Conservation (phyloP, 306 rosid genomes). For the Citrullus mucosospermus region DNA sequence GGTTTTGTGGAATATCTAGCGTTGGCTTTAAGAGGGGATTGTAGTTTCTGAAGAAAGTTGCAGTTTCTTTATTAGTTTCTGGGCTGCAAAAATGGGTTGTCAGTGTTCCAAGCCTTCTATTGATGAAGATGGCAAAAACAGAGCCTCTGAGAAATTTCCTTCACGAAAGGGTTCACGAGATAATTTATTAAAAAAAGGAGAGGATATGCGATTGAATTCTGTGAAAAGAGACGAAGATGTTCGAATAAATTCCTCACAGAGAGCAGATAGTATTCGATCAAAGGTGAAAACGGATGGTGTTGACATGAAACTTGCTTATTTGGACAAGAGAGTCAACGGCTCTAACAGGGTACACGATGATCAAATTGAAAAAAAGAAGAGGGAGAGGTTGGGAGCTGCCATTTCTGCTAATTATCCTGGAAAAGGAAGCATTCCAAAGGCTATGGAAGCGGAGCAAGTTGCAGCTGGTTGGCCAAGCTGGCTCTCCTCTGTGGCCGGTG, state of each 20-base stretch:
- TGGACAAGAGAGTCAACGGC: conserved; percentile 37
- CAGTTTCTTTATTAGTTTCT: not conserved
- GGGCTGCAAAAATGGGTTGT: conserved; percentile 51
- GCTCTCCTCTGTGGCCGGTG: conserved; percentile 81
- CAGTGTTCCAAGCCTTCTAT: conserved; percentile 44
- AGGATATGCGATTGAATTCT: conserved; percentile 38
- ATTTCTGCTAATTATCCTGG: conserved; percentile 29
- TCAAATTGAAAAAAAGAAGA: conserved; percentile 33
- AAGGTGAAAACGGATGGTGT: conserved; percentile 24
- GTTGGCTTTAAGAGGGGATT: conserved; percentile 10
- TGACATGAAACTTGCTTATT: conserved; percentile 28
- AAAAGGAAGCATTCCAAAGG: conserved; percentile 53
- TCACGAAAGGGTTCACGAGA: conserved; percentile 29
- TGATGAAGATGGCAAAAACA: conserved; percentile 47
- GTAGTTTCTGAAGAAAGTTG: conserved; percentile 17
- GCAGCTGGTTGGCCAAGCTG: conserved; percentile 97
- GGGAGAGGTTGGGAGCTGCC: conserved; percentile 23
- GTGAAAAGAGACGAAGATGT: conserved; percentile 14
- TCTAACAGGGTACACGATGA: conserved; percentile 28
- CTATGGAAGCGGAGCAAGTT: conserved; percentile 58
- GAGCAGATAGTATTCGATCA: conserved; percentile 17
- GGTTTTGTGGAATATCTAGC: conserved; percentile 9
- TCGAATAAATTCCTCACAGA: conserved; percentile 4
- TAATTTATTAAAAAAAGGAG: conserved; percentile 53
- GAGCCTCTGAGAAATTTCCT: conserved; percentile 26